Conservation (phyloP, 2,329 filamentous ascomycete species). For the Apiospora saccharicola region DNA sequence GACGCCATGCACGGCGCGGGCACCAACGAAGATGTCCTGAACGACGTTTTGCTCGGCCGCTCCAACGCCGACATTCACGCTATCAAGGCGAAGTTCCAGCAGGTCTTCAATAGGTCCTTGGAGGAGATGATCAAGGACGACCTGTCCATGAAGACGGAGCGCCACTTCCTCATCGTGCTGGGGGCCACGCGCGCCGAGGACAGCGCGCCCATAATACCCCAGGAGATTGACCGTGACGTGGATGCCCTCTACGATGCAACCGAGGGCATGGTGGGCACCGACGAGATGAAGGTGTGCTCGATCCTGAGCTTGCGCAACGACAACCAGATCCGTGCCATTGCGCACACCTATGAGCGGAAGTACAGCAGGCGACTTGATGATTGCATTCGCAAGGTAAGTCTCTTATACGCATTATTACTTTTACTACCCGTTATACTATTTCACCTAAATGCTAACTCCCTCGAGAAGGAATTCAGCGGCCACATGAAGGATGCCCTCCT, state of each 20-base stretch:
- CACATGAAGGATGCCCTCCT: slow-evolving; percentile 90
- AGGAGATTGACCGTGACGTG: slow-evolving; percentile 78
- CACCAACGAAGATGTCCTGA: slow-evolving; percentile 85
- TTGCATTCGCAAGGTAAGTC: slow-evolving; percentile 72
- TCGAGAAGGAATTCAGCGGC: slow-evolving; percentile 79
- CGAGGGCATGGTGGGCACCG: slow-evolving; percentile 75
- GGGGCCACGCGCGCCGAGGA: slow-evolving; percentile 80
- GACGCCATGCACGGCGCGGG: slow-evolving; percentile 80
- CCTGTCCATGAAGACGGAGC: slow-evolving; percentile 84
- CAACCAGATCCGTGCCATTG: slow-evolving; percentile 83
- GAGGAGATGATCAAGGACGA: slow-evolving; percentile 79
- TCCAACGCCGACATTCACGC: slow-evolving; percentile 87
- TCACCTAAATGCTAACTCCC: neutral
- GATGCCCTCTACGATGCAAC: slow-evolving; percentile 80
- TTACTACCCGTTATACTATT: neutral
- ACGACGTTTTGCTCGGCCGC: slow-evolving; percentile 83
- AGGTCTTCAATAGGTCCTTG: slow-evolving; percentile 70
- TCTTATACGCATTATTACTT: too few species aligned
- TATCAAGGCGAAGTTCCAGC: slow-evolving; percentile 82
- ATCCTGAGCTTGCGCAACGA: slow-evolving; percentile 80
- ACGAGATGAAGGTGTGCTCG: slow-evolving; percentile 79
- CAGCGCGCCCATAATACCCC: slow-evolving; percentile 73
- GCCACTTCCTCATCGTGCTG: slow-evolving; percentile 84
- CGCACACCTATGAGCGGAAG: slow-evolving; percentile 74
- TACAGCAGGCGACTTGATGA: slow-evolving; percentile 75